Evolutionary conservation across 345 rosid genomes (phyloP).

Genomic region (Salix suchowensis): DNA sequence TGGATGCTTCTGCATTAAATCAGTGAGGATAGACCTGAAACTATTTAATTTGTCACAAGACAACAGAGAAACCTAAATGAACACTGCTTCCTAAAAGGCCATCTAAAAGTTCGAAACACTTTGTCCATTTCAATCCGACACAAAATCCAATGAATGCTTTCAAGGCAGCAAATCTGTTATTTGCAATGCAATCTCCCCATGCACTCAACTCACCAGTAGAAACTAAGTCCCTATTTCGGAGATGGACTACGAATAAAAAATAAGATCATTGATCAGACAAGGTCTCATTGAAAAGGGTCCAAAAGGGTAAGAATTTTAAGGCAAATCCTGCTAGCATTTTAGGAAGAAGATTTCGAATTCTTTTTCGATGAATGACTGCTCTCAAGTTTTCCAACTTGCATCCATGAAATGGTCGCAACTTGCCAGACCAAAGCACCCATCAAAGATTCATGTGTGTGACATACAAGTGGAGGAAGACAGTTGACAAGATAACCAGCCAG

Average conservation of each 20-base stretch:
- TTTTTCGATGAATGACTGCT: neutral
- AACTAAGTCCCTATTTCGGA: neutral
- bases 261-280: neutral
- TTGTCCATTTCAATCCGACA: neutral
- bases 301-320: neutral
- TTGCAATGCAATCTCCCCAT: neutral
- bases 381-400: neutral
- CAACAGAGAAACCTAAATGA: neutral
- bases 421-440: neutral
- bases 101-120: neutral
- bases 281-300: neutral
- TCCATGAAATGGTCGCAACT: neutral
- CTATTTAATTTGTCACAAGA: neutral
- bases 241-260: neutral
- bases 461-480: neutral
- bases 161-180: neutral
- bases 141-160: neutral
- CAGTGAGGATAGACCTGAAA: neutral
- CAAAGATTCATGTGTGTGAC: neutral
- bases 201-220: neutral
- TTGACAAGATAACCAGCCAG: neutral
- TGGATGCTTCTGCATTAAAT: neutral
- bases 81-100: neutral
- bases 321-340: neutral
- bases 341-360: neutral